These are phyloP conservation scores for Phytophthora palmivora DNA, from an alignment of 352 stramenopile genomes.

Conservation along the genomic window DNA sequence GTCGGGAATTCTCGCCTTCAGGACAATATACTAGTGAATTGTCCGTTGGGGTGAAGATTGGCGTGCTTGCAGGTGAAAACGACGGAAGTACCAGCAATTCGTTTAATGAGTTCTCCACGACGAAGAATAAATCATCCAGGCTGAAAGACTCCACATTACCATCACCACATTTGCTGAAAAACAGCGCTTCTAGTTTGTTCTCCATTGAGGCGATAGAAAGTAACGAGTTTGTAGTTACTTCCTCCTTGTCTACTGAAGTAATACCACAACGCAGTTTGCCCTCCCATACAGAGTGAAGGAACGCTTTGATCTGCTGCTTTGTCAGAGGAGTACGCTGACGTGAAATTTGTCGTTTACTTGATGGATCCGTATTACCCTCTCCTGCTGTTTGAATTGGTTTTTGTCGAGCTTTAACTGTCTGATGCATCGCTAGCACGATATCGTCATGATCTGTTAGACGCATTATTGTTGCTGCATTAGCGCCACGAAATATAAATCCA, in stretches of 20 bases:
- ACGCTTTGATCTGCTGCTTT: conserved; percentile 56
- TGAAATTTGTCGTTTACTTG: neutral
- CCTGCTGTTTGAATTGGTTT: conserved; percentile 14
- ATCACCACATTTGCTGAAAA: conserved; percentile 29
- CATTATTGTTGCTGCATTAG: conserved; percentile 47
- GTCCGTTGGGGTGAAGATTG: conserved; percentile 12
- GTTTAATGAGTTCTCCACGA: conserved; percentile 27
- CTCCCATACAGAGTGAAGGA: conserved; percentile 50
- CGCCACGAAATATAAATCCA: conserved; percentile 47
- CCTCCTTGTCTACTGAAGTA: neutral
- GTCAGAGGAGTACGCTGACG: conserved; percentile 20
- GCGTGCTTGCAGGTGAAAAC: conserved; percentile 13
- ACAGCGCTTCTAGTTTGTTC: conserved; percentile 46
- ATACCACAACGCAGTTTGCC: conserved; percentile 32
- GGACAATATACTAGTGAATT: too few species aligned
- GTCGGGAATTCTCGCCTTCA: too few species aligned
- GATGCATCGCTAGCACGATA: conserved; percentile 21
- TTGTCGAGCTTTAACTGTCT: conserved; percentile 1
- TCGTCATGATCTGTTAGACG: conserved; percentile 38
- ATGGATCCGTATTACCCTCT: conserved; percentile 15
- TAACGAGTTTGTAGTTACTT: neutral
- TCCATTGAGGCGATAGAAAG: conserved; percentile 40
- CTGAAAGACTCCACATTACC: conserved; percentile 24
- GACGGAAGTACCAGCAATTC: conserved; percentile 31
- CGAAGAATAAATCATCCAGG: conserved; percentile 37